These are phyloP conservation scores for Hapsidospora chrysogenum DNA, from an alignment of 495 filamentous ascomycete genomes.

Conservation along the genomic window DNA sequence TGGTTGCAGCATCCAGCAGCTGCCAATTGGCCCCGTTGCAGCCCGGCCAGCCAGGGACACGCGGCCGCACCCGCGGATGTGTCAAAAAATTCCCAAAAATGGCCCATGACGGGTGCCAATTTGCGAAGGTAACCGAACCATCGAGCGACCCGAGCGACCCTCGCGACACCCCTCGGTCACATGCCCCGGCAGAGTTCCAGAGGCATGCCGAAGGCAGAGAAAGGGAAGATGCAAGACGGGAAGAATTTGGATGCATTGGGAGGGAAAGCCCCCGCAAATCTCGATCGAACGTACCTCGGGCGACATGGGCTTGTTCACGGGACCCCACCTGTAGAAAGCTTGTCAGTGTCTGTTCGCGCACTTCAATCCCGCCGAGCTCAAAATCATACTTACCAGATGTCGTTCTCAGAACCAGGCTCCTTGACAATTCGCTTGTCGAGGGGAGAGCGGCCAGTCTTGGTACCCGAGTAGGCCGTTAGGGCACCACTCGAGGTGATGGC, in stretches of 20 bases:
- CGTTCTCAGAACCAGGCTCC: slow-evolving; percentile 72
- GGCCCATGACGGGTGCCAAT: too few relatives aligned
- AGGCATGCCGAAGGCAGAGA: neutral
- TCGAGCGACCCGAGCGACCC: too few relatives aligned
- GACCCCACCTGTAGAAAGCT: slow-evolving; percentile 34
- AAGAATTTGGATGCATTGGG: neutral
- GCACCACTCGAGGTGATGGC: slow-evolving; percentile 93
- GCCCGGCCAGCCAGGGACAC: too few relatives aligned
- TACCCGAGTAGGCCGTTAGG: slow-evolving; percentile 90
- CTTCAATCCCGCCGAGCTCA: too few relatives aligned
- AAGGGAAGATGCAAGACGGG: neutral
- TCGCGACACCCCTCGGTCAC: too few relatives aligned
- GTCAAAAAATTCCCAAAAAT: too few relatives aligned
- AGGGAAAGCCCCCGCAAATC: neutral
- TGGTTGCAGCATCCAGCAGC: too few relatives aligned
- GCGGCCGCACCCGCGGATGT: too few relatives aligned
- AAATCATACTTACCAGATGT: slow-evolving; percentile 84
- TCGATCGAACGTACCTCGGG: slow-evolving; percentile 60
- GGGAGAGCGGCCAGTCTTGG: slow-evolving; percentile 94
- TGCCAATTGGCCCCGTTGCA: too few relatives aligned
- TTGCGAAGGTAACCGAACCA: too few relatives aligned
- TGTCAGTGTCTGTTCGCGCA: too few relatives aligned
- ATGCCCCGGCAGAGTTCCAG: too few relatives aligned
- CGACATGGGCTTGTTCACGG: slow-evolving; percentile 97
- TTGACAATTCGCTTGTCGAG: slow-evolving; percentile 94